These are phyloP conservation scores for Aspergillus sp. DNA, from an alignment of 2,329 filamentous ascomycete genomes.

Conservation along the genomic window DNA sequence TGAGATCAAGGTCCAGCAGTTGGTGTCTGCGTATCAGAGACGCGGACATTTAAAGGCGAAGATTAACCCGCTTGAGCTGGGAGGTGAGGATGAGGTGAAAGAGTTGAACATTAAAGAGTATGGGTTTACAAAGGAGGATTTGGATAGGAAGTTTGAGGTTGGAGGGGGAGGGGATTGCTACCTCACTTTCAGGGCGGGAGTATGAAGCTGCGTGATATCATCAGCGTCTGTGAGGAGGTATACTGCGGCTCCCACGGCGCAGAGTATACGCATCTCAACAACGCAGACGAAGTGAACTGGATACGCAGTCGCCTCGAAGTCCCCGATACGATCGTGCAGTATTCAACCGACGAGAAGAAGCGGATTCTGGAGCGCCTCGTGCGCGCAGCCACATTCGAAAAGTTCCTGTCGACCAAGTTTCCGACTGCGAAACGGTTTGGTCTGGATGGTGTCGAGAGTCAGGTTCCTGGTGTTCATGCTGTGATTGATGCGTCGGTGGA, in stretches of 20 bases:
- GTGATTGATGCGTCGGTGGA: conserved; percentile 97
- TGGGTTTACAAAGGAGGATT: conserved; percentile 88
- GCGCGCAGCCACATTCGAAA: conserved; percentile 97
- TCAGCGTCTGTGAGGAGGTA: conserved; percentile 85
- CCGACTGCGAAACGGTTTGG: conserved; percentile 99
- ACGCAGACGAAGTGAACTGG: conserved; percentile 97
- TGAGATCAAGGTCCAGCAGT: conserved; percentile 95
- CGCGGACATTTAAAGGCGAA: conserved; percentile 97
- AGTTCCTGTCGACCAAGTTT: conserved; percentile 93
- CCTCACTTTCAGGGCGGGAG: conserved; percentile 88
- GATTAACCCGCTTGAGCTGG: conserved; percentile 92
- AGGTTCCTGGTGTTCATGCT: conserved; percentile 99
- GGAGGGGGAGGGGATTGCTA: conserved; percentile 95
- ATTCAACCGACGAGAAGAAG: conserved; percentile 96
- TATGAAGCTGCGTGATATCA: conserved; percentile 95
- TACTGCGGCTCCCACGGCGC: conserved; percentile 98
- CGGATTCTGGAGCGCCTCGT: conserved; percentile 95
- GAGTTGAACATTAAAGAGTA: conserved; percentile 93
- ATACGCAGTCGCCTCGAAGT: conserved; percentile 92
- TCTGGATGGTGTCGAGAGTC: conserved; percentile 91
- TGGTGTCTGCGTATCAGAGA: conserved; percentile 96
- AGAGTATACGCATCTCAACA: conserved; percentile 98
- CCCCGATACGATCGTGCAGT: conserved; percentile 81
- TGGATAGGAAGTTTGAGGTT: conserved; percentile 85
- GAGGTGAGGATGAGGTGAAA: conserved; percentile 77